Conservation (phyloP, 2,329 filamentous ascomycete species). For the Colletotrichum musicola region DNA sequence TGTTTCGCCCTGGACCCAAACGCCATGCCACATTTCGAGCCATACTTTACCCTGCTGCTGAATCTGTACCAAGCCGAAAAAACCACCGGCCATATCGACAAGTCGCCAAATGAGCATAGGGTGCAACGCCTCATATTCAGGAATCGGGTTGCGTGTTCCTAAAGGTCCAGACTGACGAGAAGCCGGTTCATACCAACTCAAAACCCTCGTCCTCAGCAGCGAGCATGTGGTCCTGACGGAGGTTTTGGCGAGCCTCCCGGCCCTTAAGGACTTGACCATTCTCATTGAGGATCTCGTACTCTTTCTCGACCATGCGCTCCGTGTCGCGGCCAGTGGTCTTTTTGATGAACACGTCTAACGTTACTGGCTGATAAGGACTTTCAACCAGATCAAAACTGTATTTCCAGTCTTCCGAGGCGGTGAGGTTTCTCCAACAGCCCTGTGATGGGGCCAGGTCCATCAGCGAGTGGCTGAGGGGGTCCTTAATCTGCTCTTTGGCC, state of each 20-base stretch:
- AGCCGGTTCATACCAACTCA: conserved; percentile 51
- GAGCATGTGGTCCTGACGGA: conserved; percentile 50
- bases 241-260: conserved; percentile 56
- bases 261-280: conserved; percentile 60
- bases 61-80: background rate
- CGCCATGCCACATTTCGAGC: background rate
- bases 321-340: conserved; percentile 51
- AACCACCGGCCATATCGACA: too few species aligned
- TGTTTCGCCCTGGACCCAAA: conserved; percentile 1
- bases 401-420: conserved; percentile 51
- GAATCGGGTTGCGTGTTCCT: background rate
- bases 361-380: conserved; percentile 53
- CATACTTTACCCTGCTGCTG: background rate
- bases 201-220: conserved; percentile 55
- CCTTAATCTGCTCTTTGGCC: conserved; percentile 51
- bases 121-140: background rate
- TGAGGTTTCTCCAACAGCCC: conserved; percentile 17
- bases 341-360: conserved; percentile 55
- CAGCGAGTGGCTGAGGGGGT: conserved; percentile 51
- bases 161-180: background rate
- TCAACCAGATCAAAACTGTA: conserved; percentile 59
- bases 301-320: conserved; percentile 60
- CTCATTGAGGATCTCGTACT: conserved; percentile 61
- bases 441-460: conserved; percentile 47
- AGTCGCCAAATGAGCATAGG: background rate